A percentile compares a stretch with the other conserved stretches of the same genome.
phyloP scores from a whole-genome alignment of 345 rosid species.

The Noccaea caerulescens region DNA sequence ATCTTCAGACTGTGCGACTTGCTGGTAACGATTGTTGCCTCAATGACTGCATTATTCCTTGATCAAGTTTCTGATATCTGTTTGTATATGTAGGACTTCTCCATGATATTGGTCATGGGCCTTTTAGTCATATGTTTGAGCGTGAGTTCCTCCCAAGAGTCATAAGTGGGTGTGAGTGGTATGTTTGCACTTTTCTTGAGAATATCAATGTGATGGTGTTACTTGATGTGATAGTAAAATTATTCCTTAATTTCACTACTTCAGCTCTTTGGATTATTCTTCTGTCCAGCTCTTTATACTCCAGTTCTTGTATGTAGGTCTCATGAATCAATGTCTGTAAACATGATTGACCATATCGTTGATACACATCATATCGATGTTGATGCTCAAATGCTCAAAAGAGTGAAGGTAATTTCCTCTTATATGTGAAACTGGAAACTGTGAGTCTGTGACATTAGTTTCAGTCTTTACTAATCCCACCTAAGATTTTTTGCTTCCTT shows the following conservation, averaged over 20 bases:
- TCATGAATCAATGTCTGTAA: slow-evolving; percentile 84
- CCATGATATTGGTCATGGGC: slow-evolving; percentile 97
- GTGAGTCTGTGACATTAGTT: neutral
- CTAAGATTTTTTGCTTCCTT: slow-evolving; percentile 14
- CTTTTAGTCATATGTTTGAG: slow-evolving; percentile 93
- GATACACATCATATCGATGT: slow-evolving; percentile 83
- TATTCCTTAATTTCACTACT: slow-evolving; percentile 1
- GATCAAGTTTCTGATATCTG: slow-evolving; percentile 20
- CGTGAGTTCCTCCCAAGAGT: slow-evolving; percentile 86
- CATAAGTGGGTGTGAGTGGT: slow-evolving; percentile 58
- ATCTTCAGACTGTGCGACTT: slow-evolving; percentile 84
- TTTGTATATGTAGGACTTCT: slow-evolving; percentile 66
- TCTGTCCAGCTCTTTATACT: slow-evolving; percentile 29
- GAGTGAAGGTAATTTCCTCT: slow-evolving; percentile 64
- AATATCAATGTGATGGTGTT: slow-evolving; percentile 22
- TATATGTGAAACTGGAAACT: slow-evolving; percentile 16
- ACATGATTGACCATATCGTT: slow-evolving; percentile 78
- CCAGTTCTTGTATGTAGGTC: slow-evolving; percentile 55
- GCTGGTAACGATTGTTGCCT: slow-evolving; percentile 61
- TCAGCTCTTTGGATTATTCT: slow-evolving; percentile 15
- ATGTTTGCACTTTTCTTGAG: slow-evolving; percentile 36
- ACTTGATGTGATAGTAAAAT: slow-evolving; percentile 4
- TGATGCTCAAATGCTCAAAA: slow-evolving; percentile 76
- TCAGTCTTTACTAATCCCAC: slow-evolving; percentile 4
- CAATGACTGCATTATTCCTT: slow-evolving; percentile 13